Evolutionary conservation across 83 land plant genomes (phyloP).

Genomic region (Larix sibirica): DNA sequence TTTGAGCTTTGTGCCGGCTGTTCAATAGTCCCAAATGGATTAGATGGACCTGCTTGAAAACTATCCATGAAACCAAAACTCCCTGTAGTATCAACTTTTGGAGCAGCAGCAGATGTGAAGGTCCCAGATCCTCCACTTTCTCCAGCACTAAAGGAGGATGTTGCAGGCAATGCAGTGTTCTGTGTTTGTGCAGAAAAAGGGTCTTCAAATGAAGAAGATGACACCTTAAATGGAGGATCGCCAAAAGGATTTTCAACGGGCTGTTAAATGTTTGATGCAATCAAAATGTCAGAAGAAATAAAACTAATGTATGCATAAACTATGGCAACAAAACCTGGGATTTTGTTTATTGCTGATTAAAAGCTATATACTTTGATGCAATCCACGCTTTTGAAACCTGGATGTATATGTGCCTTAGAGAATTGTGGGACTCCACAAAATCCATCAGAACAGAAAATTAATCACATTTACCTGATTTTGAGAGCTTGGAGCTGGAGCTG

Average conservation of each 20-base stretch:
- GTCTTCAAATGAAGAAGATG: slow-evolving; percentile 40
- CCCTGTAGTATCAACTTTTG: not conserved
- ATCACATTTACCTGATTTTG: slow-evolving; percentile 20
- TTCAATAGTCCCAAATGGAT: slow-evolving; percentile 11
- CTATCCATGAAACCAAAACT: not conserved
- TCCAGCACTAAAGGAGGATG: slow-evolving; percentile 11
- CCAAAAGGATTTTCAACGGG: slow-evolving; percentile 79
- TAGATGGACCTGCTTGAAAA: slow-evolving; percentile 9
- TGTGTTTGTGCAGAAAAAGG: slow-evolving; percentile 29
- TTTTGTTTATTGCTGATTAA: not conserved
- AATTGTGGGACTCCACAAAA: not conserved
- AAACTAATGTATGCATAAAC: not conserved
- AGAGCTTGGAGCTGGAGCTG: slow-evolving; percentile 13
- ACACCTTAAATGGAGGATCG: slow-evolving; percentile 71
- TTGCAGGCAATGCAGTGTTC: not conserved
- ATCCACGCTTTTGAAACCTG: not conserved
- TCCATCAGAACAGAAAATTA: not conserved
- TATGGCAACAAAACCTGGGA: not conserved
- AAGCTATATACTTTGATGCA: not conserved
- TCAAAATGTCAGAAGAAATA: not conserved
- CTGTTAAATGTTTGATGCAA: slow-evolving; percentile 28
- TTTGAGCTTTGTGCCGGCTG: not conserved
- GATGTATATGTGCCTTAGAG: not conserved
- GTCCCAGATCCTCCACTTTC: not conserved
- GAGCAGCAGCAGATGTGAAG: slow-evolving; percentile 6